phyloP scores from a whole-genome alignment of 2,329 filamentous ascomycete genomes.

The Whalleya microplaca region DNA sequence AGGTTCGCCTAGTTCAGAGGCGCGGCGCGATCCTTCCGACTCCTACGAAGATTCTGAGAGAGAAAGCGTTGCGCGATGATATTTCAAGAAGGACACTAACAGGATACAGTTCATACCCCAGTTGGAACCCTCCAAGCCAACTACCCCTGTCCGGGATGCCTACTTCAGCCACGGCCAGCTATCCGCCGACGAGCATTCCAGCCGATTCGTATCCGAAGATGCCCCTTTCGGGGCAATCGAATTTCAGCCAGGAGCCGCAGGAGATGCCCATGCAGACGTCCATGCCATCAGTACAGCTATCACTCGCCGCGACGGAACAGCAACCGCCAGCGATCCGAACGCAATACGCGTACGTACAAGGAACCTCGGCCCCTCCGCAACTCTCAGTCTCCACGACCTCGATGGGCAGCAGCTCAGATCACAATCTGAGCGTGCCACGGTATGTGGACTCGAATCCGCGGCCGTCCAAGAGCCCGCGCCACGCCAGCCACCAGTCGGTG shows the following conservation, averaged over 20 bases:
- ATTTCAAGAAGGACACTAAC: constrained; percentile 32
- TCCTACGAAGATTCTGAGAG: background rate
- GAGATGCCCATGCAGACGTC: constrained; percentile 58
- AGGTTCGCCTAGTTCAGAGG: constrained; percentile 39
- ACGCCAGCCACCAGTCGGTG: constrained; percentile 57
- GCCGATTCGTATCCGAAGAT: constrained; percentile 58
- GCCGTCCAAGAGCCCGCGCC: constrained; percentile 60
- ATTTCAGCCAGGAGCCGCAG: constrained; percentile 55
- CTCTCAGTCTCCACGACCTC: constrained; percentile 49
- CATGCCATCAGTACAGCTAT: constrained; percentile 58
- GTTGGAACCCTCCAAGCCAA: constrained; percentile 54
- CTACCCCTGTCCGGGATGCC: constrained; percentile 54
- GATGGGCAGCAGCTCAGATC: constrained; percentile 44
- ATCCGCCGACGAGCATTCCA: constrained; percentile 55
- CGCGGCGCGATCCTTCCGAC: background rate
- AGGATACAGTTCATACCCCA: constrained; percentile 55
- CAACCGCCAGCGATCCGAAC: constrained; percentile 50
- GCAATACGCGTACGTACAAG: constrained; percentile 59
- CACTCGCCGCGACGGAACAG: constrained; percentile 53
- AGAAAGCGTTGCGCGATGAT: background rate
- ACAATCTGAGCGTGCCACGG: constrained; percentile 57
- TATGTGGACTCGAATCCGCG: constrained; percentile 60
- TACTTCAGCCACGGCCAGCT: constrained; percentile 48
- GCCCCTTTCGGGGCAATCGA: constrained; percentile 51
- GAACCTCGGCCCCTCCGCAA: constrained; percentile 54